Evolutionary conservation across 73 alveolate species (phyloP).

Genomic region (Durusdinium trenchii): DNA sequence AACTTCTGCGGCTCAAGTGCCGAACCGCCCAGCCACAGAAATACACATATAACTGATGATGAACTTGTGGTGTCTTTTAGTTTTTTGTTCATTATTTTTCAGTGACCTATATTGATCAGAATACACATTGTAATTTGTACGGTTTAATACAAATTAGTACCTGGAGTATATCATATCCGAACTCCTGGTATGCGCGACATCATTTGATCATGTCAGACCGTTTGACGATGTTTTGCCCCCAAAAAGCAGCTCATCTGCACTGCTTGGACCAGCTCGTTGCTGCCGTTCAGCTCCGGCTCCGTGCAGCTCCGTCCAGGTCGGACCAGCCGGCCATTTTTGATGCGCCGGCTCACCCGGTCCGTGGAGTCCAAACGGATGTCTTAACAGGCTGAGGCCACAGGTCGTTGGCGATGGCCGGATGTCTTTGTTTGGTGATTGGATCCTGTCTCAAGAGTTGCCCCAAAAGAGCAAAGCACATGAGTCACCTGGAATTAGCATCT

Average conservation of each 20-base stretch:
- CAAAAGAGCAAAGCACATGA: no score
- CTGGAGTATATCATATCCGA: no score
- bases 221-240: background rate
- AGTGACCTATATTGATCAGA: background rate
- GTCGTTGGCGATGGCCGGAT: background rate
- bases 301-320: background rate
- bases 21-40: no score
- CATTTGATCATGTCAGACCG: no score
- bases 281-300: background rate
- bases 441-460: background rate
- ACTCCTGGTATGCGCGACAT: no score
- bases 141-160: background rate
- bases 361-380: background rate
- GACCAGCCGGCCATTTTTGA: slow-evolving; percentile 69
- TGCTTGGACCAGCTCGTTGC: background rate
- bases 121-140: background rate
- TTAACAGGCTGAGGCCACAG: background rate
- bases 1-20: no score
- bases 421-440: background rate
- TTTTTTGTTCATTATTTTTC: background rate
- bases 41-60: no score
- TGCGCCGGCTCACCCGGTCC: background rate
- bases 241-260: background rate
- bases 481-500: no score
- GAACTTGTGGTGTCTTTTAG: background rate